These are phyloP conservation scores for Zasmidium angulare DNA, from an alignment of 2,329 filamentous ascomycete species.

Conservation along the genomic window DNA sequence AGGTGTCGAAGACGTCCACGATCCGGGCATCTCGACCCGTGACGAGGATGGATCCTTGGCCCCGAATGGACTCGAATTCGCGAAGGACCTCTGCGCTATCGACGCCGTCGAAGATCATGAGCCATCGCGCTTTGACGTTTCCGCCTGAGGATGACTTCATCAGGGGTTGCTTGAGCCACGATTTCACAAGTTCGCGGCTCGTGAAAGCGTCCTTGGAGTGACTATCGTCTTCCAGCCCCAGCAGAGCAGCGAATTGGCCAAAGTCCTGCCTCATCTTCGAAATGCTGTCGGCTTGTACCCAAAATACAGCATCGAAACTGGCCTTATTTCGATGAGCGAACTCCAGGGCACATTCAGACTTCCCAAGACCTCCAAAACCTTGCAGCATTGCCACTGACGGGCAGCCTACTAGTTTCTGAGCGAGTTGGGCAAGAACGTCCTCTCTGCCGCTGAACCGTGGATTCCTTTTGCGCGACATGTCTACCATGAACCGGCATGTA, in stretches of 20 bases:
- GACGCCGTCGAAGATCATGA: slow-evolving; percentile 8
- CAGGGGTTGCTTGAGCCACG: not conserved
- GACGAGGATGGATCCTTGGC: slow-evolving; percentile 8
- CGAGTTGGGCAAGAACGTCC: not conserved
- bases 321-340: not conserved
- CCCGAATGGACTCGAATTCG: slow-evolving; percentile 1
- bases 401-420: not conserved
- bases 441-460: slow-evolving; percentile 2
- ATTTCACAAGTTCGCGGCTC: slow-evolving; percentile 2
- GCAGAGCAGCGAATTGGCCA: not conserved
- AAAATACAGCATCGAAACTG: slow-evolving; percentile 9
- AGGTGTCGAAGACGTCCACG: not conserved
- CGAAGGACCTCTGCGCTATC: not conserved
- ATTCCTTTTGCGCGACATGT: slow-evolving; percentile 5
- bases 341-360: slow-evolving; percentile 7
- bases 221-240: not conserved
- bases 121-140: not conserved
- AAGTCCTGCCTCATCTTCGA: slow-evolving; percentile 8
- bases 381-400: not conserved
- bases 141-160: not conserved
- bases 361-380: slow-evolving; percentile 9
- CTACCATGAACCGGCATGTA: not conserved
- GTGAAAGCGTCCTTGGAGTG: not conserved
- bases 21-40: not conserved
- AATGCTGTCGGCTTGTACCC: slow-evolving; percentile 8